phyloP scores from a whole-genome alignment of 129 eudicot genomes.

The Escallonia rubra region DNA sequence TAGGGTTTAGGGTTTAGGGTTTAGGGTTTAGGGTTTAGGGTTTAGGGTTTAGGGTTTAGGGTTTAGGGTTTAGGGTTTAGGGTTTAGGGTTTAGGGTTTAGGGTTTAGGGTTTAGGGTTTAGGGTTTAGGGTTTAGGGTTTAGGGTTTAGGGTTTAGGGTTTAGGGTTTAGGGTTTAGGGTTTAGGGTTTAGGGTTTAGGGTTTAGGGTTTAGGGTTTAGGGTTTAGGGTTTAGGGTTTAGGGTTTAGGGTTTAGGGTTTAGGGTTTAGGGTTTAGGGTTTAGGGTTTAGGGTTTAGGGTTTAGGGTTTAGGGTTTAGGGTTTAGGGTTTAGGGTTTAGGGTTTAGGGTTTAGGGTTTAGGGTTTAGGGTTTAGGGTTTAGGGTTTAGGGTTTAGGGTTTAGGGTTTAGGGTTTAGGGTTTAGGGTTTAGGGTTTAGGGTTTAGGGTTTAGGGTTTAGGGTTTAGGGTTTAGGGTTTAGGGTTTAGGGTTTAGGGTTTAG shows the following conservation, averaged over 20 bases:
- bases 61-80: constrained; percentile 17
- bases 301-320: constrained; percentile 15
- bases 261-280: constrained; percentile 25
- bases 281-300: constrained; percentile 28
- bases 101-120: constrained; percentile 20
- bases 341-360: constrained; percentile 34
- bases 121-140: constrained; percentile 20
- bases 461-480: constrained; percentile 21
- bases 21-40: constrained; percentile 21
- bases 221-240: constrained; percentile 19
- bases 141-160: constrained; percentile 34
- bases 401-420: constrained; percentile 20
- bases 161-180: constrained; percentile 22
- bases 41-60: constrained; percentile 15
- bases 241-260: constrained; percentile 19
- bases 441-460: constrained; percentile 30
- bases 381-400: constrained; percentile 22
- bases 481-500: constrained; percentile 32
- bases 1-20: constrained; percentile 20
- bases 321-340: constrained; percentile 28
- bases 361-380: constrained; percentile 24
- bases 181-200: constrained; percentile 19
- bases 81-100: constrained; percentile 10
- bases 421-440: constrained; percentile 26
- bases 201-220: constrained; percentile 15